These are phyloP conservation scores for Solanum paucissectum DNA, from an alignment of 257 asterid genomes.

Conservation along the genomic window DNA sequence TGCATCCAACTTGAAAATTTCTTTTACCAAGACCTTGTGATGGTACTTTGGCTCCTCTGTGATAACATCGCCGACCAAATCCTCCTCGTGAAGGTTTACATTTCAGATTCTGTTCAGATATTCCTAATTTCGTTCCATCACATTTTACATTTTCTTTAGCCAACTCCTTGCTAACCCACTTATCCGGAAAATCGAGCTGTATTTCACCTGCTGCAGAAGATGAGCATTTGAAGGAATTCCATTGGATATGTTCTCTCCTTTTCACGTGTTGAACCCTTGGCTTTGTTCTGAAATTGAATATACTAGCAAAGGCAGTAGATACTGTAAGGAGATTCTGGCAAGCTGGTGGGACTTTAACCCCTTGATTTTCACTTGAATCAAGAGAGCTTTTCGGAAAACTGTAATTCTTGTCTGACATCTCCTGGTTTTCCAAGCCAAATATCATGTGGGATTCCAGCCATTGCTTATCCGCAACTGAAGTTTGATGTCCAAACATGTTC, in stretches of 20 bases:
- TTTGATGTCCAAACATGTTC: background rate
- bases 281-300: conserved; percentile 6
- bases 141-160: background rate
- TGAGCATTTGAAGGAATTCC: background rate
- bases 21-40: background rate
- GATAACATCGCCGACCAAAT: background rate
- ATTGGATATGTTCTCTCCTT: background rate
- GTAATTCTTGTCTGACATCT: background rate
- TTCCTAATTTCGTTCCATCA: background rate
- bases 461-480: background rate
- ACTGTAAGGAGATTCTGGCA: background rate
- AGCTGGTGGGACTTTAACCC: background rate
- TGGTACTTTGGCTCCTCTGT: background rate
- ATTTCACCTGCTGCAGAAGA: background rate
- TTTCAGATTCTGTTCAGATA: background rate
- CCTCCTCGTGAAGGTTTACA: background rate
- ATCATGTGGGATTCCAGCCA: background rate
- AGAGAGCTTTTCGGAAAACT: background rate
- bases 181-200: background rate
- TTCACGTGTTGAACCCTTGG: conserved; percentile 6
- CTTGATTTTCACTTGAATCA: background rate
- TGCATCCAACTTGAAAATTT: background rate
- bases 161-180: background rate
- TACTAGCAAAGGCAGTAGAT: conserved; percentile 1
- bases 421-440: background rate